phyloP scores from a whole-genome alignment of 1,139 yeast species.

The Scheffersomyces segobiensis region DNA sequence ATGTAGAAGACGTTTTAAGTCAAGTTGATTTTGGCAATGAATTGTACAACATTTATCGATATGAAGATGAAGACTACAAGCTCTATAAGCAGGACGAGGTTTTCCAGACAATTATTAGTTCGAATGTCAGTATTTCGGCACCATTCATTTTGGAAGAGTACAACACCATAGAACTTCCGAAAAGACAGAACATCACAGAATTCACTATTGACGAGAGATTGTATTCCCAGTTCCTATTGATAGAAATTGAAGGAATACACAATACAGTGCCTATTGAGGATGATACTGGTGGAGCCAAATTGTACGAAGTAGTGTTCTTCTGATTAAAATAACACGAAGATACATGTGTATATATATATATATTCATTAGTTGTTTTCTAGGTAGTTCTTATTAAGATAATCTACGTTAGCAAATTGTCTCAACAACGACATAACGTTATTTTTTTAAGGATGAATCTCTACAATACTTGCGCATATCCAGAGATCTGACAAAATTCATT shows the following conservation, averaged over 20 bases:
- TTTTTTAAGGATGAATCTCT: background rate
- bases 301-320: conserved; percentile 50
- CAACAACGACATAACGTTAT: no score
- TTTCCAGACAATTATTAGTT: conserved; percentile 32
- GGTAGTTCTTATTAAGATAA: background rate
- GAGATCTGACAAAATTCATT: background rate
- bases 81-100: conserved; percentile 28
- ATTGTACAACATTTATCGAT: conserved; percentile 22
- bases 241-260: conserved; percentile 54
- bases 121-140: conserved; percentile 40
- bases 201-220: conserved; percentile 32
- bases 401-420: background rate
- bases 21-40: conserved; percentile 49
- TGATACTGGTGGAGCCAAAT: conserved; percentile 51
- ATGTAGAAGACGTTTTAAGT: conserved; percentile 27
- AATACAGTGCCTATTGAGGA: conserved; percentile 34
- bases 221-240: conserved; percentile 41
- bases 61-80: conserved; percentile 23
- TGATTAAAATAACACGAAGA: conserved; percentile 2
- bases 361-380: background rate
- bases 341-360: background rate
- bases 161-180: conserved; percentile 38
- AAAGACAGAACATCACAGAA: conserved; percentile 47
- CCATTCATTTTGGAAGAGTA: conserved; percentile 41
- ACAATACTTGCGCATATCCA: background rate